Percentiles rank a stretch among this genome's conserved stretches.
Evolutionary conservation across 2,329 filamentous ascomycete genomes (phyloP).

Genomic region (Arthrobotrys pseudoclavata): DNA sequence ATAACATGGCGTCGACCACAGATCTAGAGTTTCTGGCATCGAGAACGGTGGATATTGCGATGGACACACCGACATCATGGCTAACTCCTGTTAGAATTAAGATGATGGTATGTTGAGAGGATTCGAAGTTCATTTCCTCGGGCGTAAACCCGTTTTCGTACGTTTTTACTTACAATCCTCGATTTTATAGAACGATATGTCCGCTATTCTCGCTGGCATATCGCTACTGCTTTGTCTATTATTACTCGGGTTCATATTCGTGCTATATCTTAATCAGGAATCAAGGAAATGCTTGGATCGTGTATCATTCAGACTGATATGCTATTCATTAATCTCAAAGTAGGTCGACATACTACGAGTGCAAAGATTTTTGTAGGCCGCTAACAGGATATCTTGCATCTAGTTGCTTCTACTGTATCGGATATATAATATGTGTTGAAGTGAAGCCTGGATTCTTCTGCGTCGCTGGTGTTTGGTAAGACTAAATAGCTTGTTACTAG

Average conservation of each 20-base stretch:
- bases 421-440: slow-evolving; percentile 62
- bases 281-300: slow-evolving; percentile 59
- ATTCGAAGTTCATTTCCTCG: not conserved
- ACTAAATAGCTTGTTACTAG: slow-evolving; percentile 15
- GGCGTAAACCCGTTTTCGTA: not conserved
- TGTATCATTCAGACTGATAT: slow-evolving; percentile 61
- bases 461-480: slow-evolving; percentile 46
- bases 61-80: slow-evolving; percentile 52
- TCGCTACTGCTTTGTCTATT: slow-evolving; percentile 57
- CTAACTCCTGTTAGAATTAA: slow-evolving; percentile 51
- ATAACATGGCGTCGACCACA: slow-evolving; percentile 46
- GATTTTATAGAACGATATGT: slow-evolving; percentile 61
- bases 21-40: slow-evolving; percentile 35
- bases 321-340: slow-evolving; percentile 62
- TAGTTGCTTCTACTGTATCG: slow-evolving; percentile 62
- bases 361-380: too few relatives aligned
- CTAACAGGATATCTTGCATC: not conserved
- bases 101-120: slow-evolving; percentile 48
- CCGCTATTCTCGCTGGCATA: slow-evolving; percentile 61
- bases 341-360: slow-evolving; percentile 23
- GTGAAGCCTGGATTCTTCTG: slow-evolving; percentile 61
- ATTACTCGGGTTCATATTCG: slow-evolving; percentile 54
- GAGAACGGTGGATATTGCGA: slow-evolving; percentile 27
- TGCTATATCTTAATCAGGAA: slow-evolving; percentile 58
- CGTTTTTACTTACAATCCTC: not conserved